Percentiles rank a stretch among this genome's conserved stretches.
Conservation (phyloP, 1,284 basidiomycete species). For the Ustilago xerochloae region DNA sequence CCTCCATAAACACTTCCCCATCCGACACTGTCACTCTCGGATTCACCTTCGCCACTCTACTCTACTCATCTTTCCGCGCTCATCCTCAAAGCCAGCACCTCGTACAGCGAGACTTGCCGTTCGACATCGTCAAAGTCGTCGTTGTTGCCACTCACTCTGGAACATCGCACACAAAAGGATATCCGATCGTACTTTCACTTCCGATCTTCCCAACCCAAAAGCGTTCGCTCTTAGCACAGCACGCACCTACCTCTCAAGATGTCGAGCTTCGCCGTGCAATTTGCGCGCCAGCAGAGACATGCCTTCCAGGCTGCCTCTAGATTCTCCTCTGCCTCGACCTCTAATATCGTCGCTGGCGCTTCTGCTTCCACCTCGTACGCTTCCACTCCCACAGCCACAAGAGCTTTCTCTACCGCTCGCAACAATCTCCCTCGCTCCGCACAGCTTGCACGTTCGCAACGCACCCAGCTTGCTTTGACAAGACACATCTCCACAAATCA, state of each 20-base stretch:
- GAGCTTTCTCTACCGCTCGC: slow-evolving; percentile 46
- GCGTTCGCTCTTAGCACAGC: slow-evolving; percentile 6
- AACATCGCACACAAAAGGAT: too few species aligned
- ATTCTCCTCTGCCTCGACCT: slow-evolving; percentile 25
- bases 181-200: neutral
- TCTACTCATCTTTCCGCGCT: neutral
- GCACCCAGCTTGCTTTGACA: slow-evolving; percentile 40
- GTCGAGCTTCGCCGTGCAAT: slow-evolving; percentile 51
- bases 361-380: slow-evolving; percentile 31
- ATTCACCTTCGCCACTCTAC: neutral
- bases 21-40: neutral
- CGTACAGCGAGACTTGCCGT: neutral
- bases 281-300: slow-evolving; percentile 47
- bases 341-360: slow-evolving; percentile 21
- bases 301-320: slow-evolving; percentile 46
- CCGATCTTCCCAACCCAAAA: neutral
- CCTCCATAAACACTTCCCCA: neutral
- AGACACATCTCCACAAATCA: slow-evolving; percentile 54
- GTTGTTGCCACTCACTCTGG: slow-evolving; percentile 15
- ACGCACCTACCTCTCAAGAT: slow-evolving; percentile 15
- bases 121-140: neutral
- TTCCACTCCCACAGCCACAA: slow-evolving; percentile 28
- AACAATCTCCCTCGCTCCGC: slow-evolving; percentile 44
- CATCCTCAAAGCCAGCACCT: neutral
- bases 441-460: slow-evolving; percentile 34